Evolutionary conservation across 2,329 filamentous ascomycete genomes (phyloP).

Genomic region (Colletotrichum neosansevieriae): DNA sequence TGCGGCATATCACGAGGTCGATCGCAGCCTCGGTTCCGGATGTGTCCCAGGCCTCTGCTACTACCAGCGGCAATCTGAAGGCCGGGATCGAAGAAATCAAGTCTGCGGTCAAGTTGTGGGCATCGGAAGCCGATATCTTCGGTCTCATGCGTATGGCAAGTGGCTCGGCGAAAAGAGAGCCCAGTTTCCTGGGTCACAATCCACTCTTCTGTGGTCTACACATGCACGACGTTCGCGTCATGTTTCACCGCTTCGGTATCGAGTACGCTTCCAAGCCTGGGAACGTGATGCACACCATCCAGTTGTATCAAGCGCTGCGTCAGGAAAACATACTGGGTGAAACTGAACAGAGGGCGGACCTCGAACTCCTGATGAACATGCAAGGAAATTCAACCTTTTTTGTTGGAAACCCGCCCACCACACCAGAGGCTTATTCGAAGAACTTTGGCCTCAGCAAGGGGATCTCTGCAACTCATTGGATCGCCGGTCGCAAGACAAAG

Average conservation of each 20-base stretch:
- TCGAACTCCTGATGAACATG: neutral
- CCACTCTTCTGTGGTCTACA: conserved; percentile 42
- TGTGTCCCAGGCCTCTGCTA: neutral
- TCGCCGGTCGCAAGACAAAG: conserved; percentile 31
- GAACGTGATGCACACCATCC: conserved; percentile 39
- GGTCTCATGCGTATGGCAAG: neutral
- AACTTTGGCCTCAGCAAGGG: conserved; percentile 43
- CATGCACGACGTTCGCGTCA: conserved; percentile 41
- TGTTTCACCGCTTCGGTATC: conserved; percentile 38
- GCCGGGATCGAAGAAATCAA: conserved; percentile 3
- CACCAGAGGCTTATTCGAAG: conserved; percentile 42
- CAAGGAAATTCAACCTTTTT: conserved; percentile 44
- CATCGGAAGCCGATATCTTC: conserved; percentile 38
- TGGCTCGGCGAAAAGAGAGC: neutral
- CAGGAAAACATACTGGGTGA: conserved; percentile 42
- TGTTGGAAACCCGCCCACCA: conserved; percentile 39
- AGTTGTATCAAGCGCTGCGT: conserved; percentile 44
- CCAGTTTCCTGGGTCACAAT: conserved; percentile 42
- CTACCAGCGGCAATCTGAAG: neutral
- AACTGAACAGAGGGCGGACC: conserved; percentile 24
- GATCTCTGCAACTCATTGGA: conserved; percentile 42
- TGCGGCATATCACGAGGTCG: neutral
- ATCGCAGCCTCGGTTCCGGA: neutral
- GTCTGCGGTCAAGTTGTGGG: conserved; percentile 32
- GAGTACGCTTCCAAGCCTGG: conserved; percentile 36